These are phyloP conservation scores for Zasmidium angulare DNA, from an alignment of 2,329 filamentous ascomycete genomes.

Conservation along the genomic window DNA sequence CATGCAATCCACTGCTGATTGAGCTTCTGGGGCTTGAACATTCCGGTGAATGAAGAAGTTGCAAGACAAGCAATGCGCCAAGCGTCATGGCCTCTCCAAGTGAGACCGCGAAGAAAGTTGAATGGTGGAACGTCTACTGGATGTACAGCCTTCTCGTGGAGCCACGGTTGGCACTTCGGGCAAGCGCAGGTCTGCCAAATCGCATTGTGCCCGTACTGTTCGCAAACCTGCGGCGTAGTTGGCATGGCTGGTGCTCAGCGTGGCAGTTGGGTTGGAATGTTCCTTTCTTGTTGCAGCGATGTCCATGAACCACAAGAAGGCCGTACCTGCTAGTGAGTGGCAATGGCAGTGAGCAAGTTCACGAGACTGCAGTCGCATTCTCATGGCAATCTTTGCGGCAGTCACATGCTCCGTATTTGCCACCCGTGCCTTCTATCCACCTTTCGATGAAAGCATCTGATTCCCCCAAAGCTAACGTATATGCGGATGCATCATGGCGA, in stretches of 20 bases:
- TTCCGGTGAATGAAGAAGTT: not conserved
- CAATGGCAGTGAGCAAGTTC: not conserved
- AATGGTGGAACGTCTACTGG: not conserved
- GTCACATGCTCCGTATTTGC: not conserved
- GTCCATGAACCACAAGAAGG: not conserved
- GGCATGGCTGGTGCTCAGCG: not conserved
- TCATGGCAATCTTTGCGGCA: not conserved
- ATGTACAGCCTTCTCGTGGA: not conserved
- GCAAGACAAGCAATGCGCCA: constrained; percentile 1
- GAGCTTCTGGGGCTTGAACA: not conserved
- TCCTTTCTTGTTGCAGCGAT: too few species aligned
- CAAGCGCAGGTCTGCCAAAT: not conserved
- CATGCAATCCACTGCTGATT: not conserved
- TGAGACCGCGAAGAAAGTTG: not conserved
- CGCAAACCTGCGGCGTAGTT: not conserved
- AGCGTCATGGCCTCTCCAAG: constrained; percentile 1
- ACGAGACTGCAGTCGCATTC: not conserved
- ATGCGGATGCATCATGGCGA: too few species aligned
- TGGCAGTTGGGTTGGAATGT: too few species aligned
- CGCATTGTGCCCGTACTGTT: not conserved
- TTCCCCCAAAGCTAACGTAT: too few species aligned
- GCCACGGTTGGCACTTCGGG: not conserved
- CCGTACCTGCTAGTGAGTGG: not conserved
- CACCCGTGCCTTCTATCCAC: not conserved
- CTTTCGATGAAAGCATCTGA: not conserved